These are phyloP conservation scores for Lycium barbarum DNA, from an alignment of 257 asterid species.

Conservation along the genomic window DNA sequence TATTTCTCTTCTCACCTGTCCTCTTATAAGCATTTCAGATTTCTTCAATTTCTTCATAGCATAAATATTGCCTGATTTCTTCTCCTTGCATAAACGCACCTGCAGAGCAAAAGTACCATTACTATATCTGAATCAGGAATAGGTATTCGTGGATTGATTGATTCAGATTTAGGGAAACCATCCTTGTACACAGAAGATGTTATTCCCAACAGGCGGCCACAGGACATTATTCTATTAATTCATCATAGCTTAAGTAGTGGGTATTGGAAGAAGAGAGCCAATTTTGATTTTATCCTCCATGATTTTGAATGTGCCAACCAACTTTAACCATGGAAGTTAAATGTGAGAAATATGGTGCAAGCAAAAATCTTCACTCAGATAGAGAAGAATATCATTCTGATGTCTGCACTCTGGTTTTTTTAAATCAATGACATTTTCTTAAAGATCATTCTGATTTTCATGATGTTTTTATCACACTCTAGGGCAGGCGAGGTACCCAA, in stretches of 20 bases:
- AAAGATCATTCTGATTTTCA: too few species aligned
- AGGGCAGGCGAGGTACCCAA: too few species aligned
- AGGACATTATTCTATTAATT: too few species aligned
- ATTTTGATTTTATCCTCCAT: neutral
- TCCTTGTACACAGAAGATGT: neutral
- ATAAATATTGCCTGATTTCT: conserved; percentile 12
- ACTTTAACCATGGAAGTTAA: neutral
- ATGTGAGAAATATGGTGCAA: neutral
- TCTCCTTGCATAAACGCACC: conserved; percentile 9
- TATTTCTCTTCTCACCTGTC: conserved; percentile 5
- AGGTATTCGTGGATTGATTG: neutral
- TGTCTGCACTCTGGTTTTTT: too few species aligned
- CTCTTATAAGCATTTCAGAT: neutral
- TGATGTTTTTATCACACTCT: too few species aligned
- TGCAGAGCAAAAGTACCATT: neutral
- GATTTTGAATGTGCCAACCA: neutral
- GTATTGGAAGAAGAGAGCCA: neutral
- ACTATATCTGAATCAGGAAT: neutral
- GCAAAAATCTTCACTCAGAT: too few species aligned
- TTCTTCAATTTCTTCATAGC: conserved; percentile 13
- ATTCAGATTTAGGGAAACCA: neutral
- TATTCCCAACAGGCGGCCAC: neutral
- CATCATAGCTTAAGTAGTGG: neutral
- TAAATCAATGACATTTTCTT: too few species aligned
- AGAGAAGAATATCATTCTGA: too few species aligned